Evolutionary conservation across 164 flowering plant genomes (phyloP).

Genomic region (Nymphaea colorata): DNA sequence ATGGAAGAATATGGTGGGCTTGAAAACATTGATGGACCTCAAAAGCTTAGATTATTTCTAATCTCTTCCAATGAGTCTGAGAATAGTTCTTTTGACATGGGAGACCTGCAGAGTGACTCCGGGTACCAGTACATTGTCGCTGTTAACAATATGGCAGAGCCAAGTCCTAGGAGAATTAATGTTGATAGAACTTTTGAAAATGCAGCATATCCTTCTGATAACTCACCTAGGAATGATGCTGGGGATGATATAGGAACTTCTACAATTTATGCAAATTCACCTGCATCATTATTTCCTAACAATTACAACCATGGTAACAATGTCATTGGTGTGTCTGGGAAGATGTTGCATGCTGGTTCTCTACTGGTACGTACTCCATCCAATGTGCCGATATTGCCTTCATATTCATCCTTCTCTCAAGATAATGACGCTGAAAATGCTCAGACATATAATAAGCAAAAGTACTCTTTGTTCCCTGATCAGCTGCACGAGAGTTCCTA

Average conservation of each 20-base stretch:
- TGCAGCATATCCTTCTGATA: not conserved
- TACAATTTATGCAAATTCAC: conserved; percentile 1
- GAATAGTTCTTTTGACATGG: conserved; percentile 20
- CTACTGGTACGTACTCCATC: conserved; percentile 15
- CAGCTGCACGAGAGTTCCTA: conserved; percentile 13
- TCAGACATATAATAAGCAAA: conserved; percentile 20
- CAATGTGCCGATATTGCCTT: conserved; percentile 12
- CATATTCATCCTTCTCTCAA: conserved; percentile 29
- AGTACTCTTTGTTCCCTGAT: conserved; percentile 10
- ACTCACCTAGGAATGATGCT: not conserved
- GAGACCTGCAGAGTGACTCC: conserved; percentile 21
- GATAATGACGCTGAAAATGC: conserved; percentile 9
- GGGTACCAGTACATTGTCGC: conserved; percentile 71
- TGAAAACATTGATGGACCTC: conserved; percentile 37
- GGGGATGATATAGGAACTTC: not conserved
- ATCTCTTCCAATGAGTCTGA: conserved; percentile 43
- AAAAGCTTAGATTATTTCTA: conserved; percentile 57
- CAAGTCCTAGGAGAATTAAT: conserved; percentile 25
- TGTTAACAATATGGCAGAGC: conserved; percentile 53
- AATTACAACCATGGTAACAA: conserved; percentile 19
- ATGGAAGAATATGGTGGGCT: conserved; percentile 67
- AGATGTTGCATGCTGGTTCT: conserved; percentile 9
- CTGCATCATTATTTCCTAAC: conserved; percentile 14
- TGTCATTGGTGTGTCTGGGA: conserved; percentile 10
- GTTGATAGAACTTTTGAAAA: conserved; percentile 27